Percentiles rank a stretch among this genome's conserved stretches.
Conservation (phyloP, 371 early-diverging fungal genomes). For the Mycotypha africana region DNA sequence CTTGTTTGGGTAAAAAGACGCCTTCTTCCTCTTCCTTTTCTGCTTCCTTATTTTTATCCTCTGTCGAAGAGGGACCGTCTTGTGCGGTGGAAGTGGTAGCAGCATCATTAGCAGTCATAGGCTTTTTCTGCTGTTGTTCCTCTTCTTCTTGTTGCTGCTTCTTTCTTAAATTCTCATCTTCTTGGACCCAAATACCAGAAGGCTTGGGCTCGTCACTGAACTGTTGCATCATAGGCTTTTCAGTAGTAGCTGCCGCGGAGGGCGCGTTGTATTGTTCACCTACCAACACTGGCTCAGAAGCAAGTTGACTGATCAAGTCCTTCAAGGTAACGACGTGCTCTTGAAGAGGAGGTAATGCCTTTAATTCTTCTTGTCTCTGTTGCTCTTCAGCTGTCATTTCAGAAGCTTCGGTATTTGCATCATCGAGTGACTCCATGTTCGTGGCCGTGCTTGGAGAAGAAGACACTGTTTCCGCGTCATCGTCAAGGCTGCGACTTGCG, state of each 20-base stretch:
- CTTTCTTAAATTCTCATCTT: not conserved
- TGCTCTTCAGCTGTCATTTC: not conserved
- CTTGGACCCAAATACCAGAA: conserved; percentile 6
- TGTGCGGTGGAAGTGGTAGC: conserved; percentile 21
- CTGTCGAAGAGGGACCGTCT: conserved; percentile 1
- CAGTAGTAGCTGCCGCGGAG: no score
- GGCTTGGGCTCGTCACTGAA: conserved; percentile 11
- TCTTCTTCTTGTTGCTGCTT: not conserved
- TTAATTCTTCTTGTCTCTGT: not conserved
- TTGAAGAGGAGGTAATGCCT: conserved; percentile 10
- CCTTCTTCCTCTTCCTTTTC: no score
- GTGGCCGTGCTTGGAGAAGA: not conserved
- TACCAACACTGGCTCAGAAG: conserved; percentile 15
- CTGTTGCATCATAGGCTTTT: not conserved
- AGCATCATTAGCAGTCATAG: conserved; percentile 7
- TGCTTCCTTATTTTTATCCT: no score
- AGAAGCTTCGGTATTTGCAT: not conserved
- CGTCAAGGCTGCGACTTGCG: no score
- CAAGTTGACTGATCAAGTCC: conserved; percentile 10
- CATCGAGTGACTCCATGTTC: no score
- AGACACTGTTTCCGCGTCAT: no score
- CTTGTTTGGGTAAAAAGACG: no score
- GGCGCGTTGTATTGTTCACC: conserved; percentile 1
- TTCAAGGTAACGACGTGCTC: conserved; percentile 15
- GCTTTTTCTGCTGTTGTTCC: not conserved